A percentile compares a stretch with the other conserved stretches of the same genome.
These are phyloP conservation scores for Colletotrichum abscissum DNA, from an alignment of 2,329 filamentous ascomycete genomes.

Conservation along the genomic window DNA sequence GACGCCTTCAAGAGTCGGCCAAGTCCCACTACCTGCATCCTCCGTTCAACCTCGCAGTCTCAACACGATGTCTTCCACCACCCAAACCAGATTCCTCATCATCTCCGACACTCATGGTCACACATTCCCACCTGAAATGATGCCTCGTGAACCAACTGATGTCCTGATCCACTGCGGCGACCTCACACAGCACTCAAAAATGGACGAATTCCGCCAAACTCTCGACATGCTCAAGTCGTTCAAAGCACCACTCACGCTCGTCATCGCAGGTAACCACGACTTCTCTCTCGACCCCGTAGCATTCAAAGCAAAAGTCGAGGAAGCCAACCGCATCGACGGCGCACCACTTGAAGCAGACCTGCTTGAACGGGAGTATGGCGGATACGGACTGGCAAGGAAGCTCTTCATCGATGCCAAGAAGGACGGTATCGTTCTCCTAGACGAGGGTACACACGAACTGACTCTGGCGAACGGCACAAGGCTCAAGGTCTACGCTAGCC, in stretches of 20 bases:
- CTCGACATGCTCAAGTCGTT: slow-evolving; percentile 51
- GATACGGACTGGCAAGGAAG: slow-evolving; percentile 47
- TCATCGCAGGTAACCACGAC: slow-evolving; percentile 65
- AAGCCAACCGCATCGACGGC: background rate
- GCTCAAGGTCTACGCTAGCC: slow-evolving; percentile 64
- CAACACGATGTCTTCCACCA: background rate
- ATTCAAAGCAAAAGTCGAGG: background rate
- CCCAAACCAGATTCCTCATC: background rate
- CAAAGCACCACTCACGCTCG: slow-evolving; percentile 57
- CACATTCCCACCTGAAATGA: background rate
- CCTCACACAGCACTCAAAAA: slow-evolving; percentile 55
- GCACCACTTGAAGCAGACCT: slow-evolving; percentile 1
- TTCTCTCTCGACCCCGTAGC: slow-evolving; percentile 50
- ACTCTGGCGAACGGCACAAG: slow-evolving; percentile 59
- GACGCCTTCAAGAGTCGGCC: background rate
- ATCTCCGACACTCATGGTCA: slow-evolving; percentile 1
- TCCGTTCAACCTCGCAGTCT: background rate
- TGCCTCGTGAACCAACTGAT: slow-evolving; percentile 46
- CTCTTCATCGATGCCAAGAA: slow-evolving; percentile 51
- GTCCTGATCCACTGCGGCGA: slow-evolving; percentile 63
- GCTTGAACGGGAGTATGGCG: slow-evolving; percentile 54
- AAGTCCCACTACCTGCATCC: background rate
- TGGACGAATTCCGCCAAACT: slow-evolving; percentile 50
- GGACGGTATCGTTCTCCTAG: slow-evolving; percentile 58
- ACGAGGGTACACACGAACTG: slow-evolving; percentile 62